A percentile compares a stretch with the other conserved stretches of the same genome.
These are phyloP conservation scores for Fimicolochytrium jonesii DNA, from an alignment of 192 early-diverging fungal genomes.

Conservation along the genomic window DNA sequence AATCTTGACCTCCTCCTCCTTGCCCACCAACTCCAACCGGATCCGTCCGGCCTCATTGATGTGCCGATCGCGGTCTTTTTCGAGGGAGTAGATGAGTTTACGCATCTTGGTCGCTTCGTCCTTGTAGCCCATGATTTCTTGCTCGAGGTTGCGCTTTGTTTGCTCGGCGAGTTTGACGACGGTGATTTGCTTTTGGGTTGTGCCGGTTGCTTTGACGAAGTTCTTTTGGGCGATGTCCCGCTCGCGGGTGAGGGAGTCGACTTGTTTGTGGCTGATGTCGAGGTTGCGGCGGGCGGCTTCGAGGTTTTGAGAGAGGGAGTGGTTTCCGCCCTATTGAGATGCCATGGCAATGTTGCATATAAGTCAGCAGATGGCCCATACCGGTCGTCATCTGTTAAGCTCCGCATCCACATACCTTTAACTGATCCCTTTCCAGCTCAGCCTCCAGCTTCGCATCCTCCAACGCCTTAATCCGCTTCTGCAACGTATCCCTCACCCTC, in stretches of 20 bases:
- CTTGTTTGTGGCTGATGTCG: conserved; percentile 32
- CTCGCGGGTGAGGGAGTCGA: conserved; percentile 47
- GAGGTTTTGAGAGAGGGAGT: conserved; percentile 38
- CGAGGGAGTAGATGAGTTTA: conserved; percentile 59
- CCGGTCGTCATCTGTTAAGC: too few species aligned
- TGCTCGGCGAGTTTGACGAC: conserved; percentile 54
- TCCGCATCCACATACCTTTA: conserved; percentile 44
- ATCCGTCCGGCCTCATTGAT: conserved; percentile 42
- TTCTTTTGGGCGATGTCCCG: conserved; percentile 59
- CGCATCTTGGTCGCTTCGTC: conserved; percentile 61
- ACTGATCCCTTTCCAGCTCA: conserved; percentile 47
- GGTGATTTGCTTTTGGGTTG: conserved; percentile 52
- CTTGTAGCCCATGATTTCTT: conserved; percentile 56
- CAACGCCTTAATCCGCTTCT: conserved; percentile 41
- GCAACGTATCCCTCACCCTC: conserved; percentile 38
- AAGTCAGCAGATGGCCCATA: too few species aligned
- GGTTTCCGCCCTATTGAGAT: conserved; percentile 38
- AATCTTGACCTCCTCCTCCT: conserved; percentile 58
- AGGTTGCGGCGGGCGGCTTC: conserved; percentile 38
- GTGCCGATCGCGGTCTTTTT: conserved; percentile 53
- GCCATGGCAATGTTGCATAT: too few species aligned
- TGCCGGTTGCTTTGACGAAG: conserved; percentile 48
- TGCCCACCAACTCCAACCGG: conserved; percentile 21
- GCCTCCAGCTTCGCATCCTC: conserved; percentile 50
- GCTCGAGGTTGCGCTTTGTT: conserved; percentile 55